Conservation (phyloP, 768 basidiomycete genomes). For the Trametes punicea region DNA sequence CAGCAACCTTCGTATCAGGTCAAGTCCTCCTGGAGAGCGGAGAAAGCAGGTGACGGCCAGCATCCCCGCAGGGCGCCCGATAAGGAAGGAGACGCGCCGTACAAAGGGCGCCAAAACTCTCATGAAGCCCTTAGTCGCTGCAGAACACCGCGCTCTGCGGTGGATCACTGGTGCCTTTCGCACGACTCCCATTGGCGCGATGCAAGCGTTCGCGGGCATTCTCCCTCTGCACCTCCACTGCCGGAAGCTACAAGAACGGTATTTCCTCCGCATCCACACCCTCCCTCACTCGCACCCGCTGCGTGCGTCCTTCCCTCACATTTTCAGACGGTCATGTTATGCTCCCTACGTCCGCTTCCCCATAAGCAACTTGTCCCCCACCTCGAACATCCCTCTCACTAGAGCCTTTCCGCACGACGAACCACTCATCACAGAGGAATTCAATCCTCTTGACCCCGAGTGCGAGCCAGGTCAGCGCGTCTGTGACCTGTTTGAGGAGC, state of each 20-base stretch:
- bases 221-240: too few relatives aligned
- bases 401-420: too few relatives aligned
- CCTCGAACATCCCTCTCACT: neutral
- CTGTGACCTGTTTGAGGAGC: neutral
- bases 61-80: slow-evolving; percentile 6
- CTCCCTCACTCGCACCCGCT: too few relatives aligned
- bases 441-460: neutral
- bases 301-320: too few relatives aligned
- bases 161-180: slow-evolving; percentile 1
- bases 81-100: slow-evolving; percentile 23
- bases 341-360: neutral
- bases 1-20: too few relatives aligned
- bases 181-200: neutral
- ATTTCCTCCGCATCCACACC: too few relatives aligned
- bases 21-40: neutral
- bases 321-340: too few relatives aligned
- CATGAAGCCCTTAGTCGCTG: neutral
- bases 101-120: too few relatives aligned
- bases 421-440: neutral
- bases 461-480: neutral
- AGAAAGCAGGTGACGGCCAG: neutral
- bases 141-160: neutral
- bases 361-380: too few relatives aligned
- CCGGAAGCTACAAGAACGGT: too few relatives aligned
- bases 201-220: neutral